Base-by-base conservation (phyloP, 129 eudicot species). In the Erigeron canadensis region DNA sequence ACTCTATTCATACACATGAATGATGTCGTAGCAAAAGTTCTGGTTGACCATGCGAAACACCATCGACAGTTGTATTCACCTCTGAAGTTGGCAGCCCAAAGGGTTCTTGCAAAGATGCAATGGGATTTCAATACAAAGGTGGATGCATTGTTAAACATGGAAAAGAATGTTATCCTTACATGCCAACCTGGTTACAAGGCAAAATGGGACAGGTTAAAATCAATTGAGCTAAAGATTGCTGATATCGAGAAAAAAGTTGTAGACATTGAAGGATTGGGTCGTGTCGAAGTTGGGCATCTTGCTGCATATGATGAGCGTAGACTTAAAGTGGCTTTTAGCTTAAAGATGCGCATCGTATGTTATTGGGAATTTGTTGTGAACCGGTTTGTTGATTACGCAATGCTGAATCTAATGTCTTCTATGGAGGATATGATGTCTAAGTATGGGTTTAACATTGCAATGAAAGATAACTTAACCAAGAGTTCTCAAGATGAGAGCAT, bases 311-410 rank as follows among this genome's bases (percentile, higher is more conserved):
- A 28, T 17, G 51, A 4, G 10, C 5, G 12, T 1, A 3, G 7
- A 18, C 17, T 12, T 6, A 18, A 17, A 51, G 18, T 3, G 37
- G 74, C 48, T 37, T 69, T 51, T 38, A 63, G 53, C 8, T 10
- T 50, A 47, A 69, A 38, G 23, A 69, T 34, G 44, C 2, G 2
- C 4, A 4, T 38, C 8, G 63, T 17, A n/a, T 62, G 16, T 10
- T 69, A 38, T 5, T 69, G 73, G 63, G 74, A 69, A 41, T 21
- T 46, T 67, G 72, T 67, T 0, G 60, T 47, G 6, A 47, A 47
- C 13, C 17, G 72, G 7, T 15, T 47, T 67, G 72, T 67, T 6
- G 59, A 67, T 22, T 15, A 67, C 23, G 23, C 13, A 13, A 12
- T 21, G 1, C 37, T 67, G 9, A 46, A 45, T 28, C 55, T 46